Base-by-base conservation (phyloP, 106 monocot species). In the Triglochin maritima region DNA sequence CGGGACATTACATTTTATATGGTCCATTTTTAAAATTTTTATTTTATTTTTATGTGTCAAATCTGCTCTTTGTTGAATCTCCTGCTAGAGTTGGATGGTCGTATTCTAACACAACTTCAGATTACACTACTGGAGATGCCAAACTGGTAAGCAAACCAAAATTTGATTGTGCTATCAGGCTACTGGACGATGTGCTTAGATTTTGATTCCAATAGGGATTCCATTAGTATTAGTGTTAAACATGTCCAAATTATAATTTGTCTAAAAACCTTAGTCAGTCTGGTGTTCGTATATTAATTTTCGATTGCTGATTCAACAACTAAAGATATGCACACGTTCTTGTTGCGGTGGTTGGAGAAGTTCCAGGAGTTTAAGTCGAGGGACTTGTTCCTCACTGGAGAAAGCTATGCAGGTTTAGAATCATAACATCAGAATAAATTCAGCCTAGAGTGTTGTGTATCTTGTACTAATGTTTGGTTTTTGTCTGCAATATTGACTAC, bases 81-180 rank as follows among this genome's bases (percentile, higher is more conserved):
- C 92, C 96, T 81, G 96, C 86, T 72, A 91, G 96, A 81, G 91
- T 98, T 72, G 96, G 96, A 62, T 98, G 96, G 96, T 98, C 96
- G 15, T 98, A 98, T 51, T 98, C 96, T 13, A 98, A 98, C 65
- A 79, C 15, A 4, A 82, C 88, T 50, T 76, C 81, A 64, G 96
- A 98, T 69, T 98, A 98, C 60, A 82, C 65, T 13, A 42, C 61
- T 60, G 96, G 88, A 46, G 96, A 98, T 75, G 68, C 67, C 41
- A 72, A 4, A 80, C 91, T 14, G 91, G 96, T 98, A 73, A 47
- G 50, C 71, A 17, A 16, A 17, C 2, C 52, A 52, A 52, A 29
- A 29, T 29, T 29, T 29, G 29, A 1, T 29, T 1, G n/a, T n/a
- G n/a, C n/a, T n/a, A n/a, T n/a, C n/a, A n/a, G n/a, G n/a, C n/a